These are phyloP conservation scores for Tricholoma matsutake DNA, from an alignment of 768 basidiomycete species.

Conservation along the genomic window DNA sequence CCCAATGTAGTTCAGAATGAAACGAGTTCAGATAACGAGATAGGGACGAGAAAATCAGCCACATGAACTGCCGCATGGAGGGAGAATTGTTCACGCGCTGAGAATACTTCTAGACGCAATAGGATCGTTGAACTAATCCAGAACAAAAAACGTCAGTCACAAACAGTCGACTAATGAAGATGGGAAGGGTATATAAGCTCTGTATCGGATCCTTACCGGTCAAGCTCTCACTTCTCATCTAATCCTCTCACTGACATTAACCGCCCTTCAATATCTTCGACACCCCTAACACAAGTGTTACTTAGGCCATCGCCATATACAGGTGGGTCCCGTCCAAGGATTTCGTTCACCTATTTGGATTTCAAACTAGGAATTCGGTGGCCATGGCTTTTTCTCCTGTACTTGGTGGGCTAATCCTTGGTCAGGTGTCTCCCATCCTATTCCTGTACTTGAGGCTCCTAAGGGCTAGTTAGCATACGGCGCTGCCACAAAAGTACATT, in stretches of 20 bases:
- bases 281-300: background rate
- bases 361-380: background rate
- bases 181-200: background rate
- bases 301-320: background rate
- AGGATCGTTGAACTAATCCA: background rate
- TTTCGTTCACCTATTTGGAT: background rate
- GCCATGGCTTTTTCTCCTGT: background rate
- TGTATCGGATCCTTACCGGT: background rate
- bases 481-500: conserved; percentile 5
- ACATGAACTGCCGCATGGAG: background rate
- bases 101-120: background rate
- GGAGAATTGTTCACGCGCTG: background rate
- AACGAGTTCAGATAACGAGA: background rate
- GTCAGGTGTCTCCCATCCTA: conserved; percentile 3
- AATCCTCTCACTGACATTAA: background rate
- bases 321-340: background rate
- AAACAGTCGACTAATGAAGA: background rate
- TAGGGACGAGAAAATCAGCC: background rate
- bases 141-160: background rate
- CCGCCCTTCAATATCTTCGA: background rate
- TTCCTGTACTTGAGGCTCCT: conserved; percentile 1
- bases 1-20: background rate
- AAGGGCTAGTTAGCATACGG: background rate
- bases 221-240: background rate
- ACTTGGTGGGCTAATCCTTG: background rate